A percentile compares a stretch with the other conserved stretches of the same genome.
Conservation (phyloP, 2,329 filamentous ascomycete species). For the Fusarium transvaalense region DNA sequence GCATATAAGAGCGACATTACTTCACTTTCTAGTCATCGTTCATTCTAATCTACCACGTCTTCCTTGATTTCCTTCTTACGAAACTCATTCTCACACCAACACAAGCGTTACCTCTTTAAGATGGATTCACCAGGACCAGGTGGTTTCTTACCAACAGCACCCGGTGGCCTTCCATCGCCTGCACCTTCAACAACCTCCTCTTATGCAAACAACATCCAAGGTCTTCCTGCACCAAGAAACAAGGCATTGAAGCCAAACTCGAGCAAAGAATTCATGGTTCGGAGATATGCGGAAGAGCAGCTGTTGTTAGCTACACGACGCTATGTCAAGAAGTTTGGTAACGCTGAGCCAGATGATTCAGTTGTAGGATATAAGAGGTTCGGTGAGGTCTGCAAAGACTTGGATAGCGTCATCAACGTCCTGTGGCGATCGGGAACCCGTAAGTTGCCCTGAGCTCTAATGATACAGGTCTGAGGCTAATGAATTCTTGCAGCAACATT, state of each 20-base stretch:
- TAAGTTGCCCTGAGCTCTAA: conserved; percentile 58
- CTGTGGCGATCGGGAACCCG: conserved; percentile 90
- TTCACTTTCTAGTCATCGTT: not conserved
- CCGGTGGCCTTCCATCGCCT: conserved; percentile 64
- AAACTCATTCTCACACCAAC: not conserved
- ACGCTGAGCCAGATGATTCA: conserved; percentile 60
- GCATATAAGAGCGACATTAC: not conserved
- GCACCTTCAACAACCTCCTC: conserved; percentile 64
- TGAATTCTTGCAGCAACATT: conserved; percentile 56
- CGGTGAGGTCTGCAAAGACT: conserved; percentile 77
- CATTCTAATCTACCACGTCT: not conserved
- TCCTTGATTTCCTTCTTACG: not conserved
- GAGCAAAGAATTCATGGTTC: conserved; percentile 69
- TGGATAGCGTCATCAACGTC: conserved; percentile 81
- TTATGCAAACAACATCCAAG: conserved; percentile 50
- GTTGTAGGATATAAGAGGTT: conserved; percentile 70
- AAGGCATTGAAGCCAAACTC: conserved; percentile 68
- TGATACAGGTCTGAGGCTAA: not conserved
- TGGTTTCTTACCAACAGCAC: conserved; percentile 63
- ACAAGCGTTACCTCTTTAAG: not conserved
- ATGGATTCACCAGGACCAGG: conserved; percentile 53
- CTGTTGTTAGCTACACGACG: conserved; percentile 67
- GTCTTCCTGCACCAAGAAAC: conserved; percentile 68
- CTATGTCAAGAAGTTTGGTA: conserved; percentile 70
- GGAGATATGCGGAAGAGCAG: conserved; percentile 67